phyloP scores from a whole-genome alignment of 2,329 filamentous ascomycete species.

The Trichoderma lentiforme region DNA sequence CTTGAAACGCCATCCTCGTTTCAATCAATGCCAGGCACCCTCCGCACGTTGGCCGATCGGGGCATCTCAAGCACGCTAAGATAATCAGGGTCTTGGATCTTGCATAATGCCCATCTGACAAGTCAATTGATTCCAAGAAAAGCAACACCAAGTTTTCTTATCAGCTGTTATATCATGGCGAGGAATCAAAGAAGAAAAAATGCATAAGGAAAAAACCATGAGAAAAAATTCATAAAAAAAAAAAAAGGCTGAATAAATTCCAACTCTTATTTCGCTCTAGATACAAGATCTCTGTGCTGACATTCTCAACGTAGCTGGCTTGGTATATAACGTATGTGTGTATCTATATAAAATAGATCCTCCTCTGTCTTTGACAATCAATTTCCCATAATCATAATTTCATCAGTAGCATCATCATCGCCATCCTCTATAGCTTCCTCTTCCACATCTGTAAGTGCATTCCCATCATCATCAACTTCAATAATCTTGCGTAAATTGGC shows the following conservation, averaged over 20 bases:
- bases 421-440: background rate
- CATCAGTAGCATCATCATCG: background rate
- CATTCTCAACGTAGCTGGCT: background rate
- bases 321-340: background rate
- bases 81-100: conserved; percentile 2
- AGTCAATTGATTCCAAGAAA: background rate
- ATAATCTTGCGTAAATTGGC: background rate
- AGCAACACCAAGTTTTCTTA: background rate
- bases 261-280: background rate
- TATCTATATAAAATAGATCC: background rate
- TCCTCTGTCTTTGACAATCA: background rate
- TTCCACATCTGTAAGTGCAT: background rate
- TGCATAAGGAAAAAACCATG: too few species aligned
- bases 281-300: background rate
- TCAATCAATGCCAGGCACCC: conserved; percentile 7
- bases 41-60: conserved; percentile 2
- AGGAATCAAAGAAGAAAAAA: background rate
- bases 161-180: background rate
- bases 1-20: conserved; percentile 9
- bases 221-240: too few species aligned
- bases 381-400: background rate
- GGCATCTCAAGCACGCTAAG: background rate
- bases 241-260: background rate
- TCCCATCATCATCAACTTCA: background rate
- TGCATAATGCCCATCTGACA: background rate